Evolutionary conservation across 306 rosid genomes (phyloP).

Genomic region (Phaseolus lunatus): DNA sequence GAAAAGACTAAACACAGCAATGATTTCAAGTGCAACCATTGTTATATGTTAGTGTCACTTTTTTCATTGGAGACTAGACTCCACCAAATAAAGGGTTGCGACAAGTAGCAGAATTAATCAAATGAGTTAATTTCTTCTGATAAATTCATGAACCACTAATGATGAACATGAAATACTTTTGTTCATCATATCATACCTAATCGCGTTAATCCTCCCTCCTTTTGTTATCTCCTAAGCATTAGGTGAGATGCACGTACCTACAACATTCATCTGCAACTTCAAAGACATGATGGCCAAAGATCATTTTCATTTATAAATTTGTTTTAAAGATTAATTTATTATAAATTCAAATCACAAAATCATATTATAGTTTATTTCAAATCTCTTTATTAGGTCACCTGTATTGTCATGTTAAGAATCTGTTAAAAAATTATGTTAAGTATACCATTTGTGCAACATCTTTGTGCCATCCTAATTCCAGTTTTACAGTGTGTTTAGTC

Average conservation of each 20-base stretch:
- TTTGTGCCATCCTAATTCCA: too few relatives aligned
- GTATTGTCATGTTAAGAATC: too few relatives aligned
- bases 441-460: too few relatives aligned
- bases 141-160: constrained; percentile 11
- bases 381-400: too few relatives aligned
- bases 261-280: not conserved
- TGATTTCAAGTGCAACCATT: not conserved
- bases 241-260: not conserved
- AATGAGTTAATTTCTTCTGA: not conserved
- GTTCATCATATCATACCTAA: constrained; percentile 1
- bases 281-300: not conserved
- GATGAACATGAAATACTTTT: not conserved
- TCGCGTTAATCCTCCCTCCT: not conserved
- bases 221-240: not conserved
- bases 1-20: not conserved
- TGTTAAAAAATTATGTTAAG: too few relatives aligned
- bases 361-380: too few relatives aligned
- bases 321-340: too few relatives aligned
- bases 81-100: constrained; percentile 2
- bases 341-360: too few relatives aligned
- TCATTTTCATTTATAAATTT: too few relatives aligned
- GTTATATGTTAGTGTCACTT: not conserved
- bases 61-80: not conserved
- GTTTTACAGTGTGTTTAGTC: too few relatives aligned
- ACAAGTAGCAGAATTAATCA: not conserved